phyloP scores from a whole-genome alignment of 805 yeast genomes.

The Pichia deserticola region DNA sequence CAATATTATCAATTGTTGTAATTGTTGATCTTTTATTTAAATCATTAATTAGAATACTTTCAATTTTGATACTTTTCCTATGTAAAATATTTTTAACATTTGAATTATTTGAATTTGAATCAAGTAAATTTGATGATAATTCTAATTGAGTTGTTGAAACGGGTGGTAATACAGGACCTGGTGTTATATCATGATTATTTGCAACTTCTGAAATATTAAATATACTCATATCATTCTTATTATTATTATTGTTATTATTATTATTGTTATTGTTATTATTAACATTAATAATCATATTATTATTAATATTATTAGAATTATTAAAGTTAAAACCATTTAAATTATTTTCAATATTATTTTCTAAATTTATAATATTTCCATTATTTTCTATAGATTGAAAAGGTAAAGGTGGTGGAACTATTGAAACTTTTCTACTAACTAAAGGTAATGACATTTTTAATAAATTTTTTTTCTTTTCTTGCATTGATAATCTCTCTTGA shows the following conservation, averaged over 20 bases:
- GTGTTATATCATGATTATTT: slow-evolving; percentile 26
- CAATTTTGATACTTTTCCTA: not conserved
- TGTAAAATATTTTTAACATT: not conserved
- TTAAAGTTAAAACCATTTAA: no score
- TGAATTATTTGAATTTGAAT: not conserved
- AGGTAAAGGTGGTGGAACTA: slow-evolving; percentile 5
- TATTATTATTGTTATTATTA: no score
- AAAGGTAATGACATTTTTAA: slow-evolving; percentile 25
- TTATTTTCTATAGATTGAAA: not conserved
- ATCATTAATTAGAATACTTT: not conserved
- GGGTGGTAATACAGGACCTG: slow-evolving; percentile 37
- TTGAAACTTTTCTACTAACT: slow-evolving; percentile 7
- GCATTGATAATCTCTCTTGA: slow-evolving; percentile 67
- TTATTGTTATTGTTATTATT: no score
- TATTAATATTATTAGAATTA: no score
- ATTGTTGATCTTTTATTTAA: not conserved
- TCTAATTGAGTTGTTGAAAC: slow-evolving; percentile 4
- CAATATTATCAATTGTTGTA: slow-evolving; percentile 32
- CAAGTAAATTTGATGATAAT: not conserved
- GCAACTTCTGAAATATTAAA: slow-evolving; percentile 26
- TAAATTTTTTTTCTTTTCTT: slow-evolving; percentile 49
- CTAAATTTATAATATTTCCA: not conserved
- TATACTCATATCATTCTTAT: not conserved
- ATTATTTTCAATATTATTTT: not conserved
- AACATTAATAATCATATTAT: no score